Evolutionary conservation across 257 asterid species (phyloP).

Genomic region (Lithospermum erythrorhizon): DNA sequence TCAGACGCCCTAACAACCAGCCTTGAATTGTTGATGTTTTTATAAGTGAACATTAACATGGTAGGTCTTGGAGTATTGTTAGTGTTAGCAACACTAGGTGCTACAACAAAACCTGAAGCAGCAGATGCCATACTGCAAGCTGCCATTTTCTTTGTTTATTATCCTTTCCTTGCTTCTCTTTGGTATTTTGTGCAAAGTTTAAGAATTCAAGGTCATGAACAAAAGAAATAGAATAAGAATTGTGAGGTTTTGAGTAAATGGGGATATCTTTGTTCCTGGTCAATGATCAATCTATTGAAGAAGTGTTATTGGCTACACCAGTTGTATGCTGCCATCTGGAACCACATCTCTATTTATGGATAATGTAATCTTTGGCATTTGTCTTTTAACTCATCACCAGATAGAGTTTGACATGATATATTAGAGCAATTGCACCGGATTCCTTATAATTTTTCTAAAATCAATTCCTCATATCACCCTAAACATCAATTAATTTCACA

Average conservation of each 20-base stretch:
- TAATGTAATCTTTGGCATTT: conserved; percentile 24
- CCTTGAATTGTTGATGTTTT: conserved; percentile 20
- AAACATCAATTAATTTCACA: too few species aligned
- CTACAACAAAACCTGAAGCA: conserved; percentile 38
- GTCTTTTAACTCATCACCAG: background rate
- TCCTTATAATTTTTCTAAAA: too few species aligned
- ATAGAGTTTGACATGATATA: too few species aligned
- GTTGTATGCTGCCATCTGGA: conserved; percentile 35
- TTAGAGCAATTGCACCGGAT: too few species aligned
- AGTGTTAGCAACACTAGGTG: conserved; percentile 28
- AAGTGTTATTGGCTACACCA: conserved; percentile 26
- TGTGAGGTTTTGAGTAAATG: conserved; percentile 27
- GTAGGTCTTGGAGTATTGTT: conserved; percentile 8
- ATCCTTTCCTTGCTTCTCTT: background rate
- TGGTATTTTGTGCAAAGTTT: conserved; percentile 5
- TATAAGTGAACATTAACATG: conserved; percentile 26
- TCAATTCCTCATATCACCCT: too few species aligned
- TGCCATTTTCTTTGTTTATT: conserved; percentile 31
- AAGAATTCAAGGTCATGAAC: background rate
- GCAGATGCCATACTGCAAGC: conserved; percentile 52
- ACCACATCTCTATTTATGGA: conserved; percentile 45
- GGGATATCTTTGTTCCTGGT: conserved; percentile 56
- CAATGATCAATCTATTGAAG: conserved; percentile 17
- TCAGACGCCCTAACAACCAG: conserved; percentile 47
- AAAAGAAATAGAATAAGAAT: conserved; percentile 11